These are phyloP conservation scores for Chytriomyces confervae DNA, from an alignment of 192 early-diverging fungal genomes.

Conservation along the genomic window DNA sequence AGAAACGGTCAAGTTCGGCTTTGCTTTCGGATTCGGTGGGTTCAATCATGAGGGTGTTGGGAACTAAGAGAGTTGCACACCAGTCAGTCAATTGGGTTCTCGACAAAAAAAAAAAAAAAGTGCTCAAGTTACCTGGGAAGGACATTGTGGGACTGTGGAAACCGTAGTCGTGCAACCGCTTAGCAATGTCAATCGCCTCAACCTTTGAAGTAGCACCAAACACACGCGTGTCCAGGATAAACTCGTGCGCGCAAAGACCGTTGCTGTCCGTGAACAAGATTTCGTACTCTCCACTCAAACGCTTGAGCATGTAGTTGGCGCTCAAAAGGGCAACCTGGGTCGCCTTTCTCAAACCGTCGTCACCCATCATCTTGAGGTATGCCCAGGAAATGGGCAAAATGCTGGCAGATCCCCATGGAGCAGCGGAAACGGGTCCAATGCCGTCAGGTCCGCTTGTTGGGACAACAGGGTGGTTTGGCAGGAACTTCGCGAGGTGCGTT, in stretches of 20 bases:
- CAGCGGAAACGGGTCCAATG: slow-evolving; percentile 94
- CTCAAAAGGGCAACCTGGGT: slow-evolving; percentile 93
- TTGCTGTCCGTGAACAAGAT: slow-evolving; percentile 91
- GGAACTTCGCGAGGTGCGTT: slow-evolving; percentile 85
- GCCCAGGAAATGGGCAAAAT: slow-evolving; percentile 99
- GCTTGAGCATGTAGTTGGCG: slow-evolving; percentile 98
- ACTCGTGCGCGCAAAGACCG: slow-evolving; percentile 98
- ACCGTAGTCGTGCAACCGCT: slow-evolving; percentile 97
- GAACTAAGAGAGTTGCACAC: slow-evolving; percentile 50
- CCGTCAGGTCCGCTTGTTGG: slow-evolving; percentile 72
- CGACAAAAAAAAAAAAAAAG: too few species aligned
- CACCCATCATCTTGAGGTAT: slow-evolving; percentile 98
- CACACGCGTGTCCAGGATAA: slow-evolving; percentile 95
- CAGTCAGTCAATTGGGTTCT: too few species aligned
- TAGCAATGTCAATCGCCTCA: slow-evolving; percentile 97
- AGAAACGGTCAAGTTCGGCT: slow-evolving; percentile 95
- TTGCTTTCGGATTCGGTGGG: slow-evolving; percentile 97
- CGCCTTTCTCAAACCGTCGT: slow-evolving; percentile 83
- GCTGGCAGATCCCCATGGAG: slow-evolving; percentile 93
- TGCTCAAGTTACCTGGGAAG: slow-evolving; percentile 67
- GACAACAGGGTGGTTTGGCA: slow-evolving; percentile 92
- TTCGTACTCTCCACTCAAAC: slow-evolving; percentile 89
- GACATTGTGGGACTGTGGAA: slow-evolving; percentile 99
- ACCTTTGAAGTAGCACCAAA: slow-evolving; percentile 79
- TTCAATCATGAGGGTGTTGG: slow-evolving; percentile 99